Evolutionary conservation across 495 filamentous ascomycete species (phyloP).

Genomic region (Polyplosphaeria fusca): DNA sequence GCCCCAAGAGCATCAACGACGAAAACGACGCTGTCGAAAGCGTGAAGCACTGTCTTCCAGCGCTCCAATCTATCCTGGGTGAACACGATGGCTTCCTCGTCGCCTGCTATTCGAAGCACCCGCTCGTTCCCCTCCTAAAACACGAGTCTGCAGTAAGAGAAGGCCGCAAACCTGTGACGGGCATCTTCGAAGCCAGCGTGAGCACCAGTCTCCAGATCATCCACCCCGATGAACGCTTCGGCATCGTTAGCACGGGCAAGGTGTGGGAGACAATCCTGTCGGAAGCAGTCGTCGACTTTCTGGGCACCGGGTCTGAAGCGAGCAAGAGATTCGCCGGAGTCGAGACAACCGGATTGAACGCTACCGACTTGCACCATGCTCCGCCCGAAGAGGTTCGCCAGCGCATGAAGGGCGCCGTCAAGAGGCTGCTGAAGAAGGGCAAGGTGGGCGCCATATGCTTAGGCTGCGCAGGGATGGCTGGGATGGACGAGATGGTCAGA

Average conservation of each 20-base stretch:
- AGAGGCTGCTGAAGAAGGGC: constrained; percentile 56
- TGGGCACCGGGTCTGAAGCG: constrained; percentile 42
- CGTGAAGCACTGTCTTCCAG: constrained; percentile 53
- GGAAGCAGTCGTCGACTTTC: constrained; percentile 55
- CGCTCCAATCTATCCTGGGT: constrained; percentile 51
- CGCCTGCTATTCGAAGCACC: constrained; percentile 86
- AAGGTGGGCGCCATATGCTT: constrained; percentile 65
- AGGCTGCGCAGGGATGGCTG: constrained; percentile 90
- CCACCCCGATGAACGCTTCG: constrained; percentile 60
- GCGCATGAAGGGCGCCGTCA: constrained; percentile 63
- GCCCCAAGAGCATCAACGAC: constrained; percentile 64
- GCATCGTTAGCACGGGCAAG: constrained; percentile 84
- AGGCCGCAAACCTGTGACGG: constrained; percentile 60
- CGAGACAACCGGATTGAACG: constrained; percentile 77
- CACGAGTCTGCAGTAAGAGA: constrained; percentile 28
- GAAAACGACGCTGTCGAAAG: constrained; percentile 53
- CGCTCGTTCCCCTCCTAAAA: constrained; percentile 64
- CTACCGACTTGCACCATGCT: constrained; percentile 72
- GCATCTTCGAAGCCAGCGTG: constrained; percentile 84
- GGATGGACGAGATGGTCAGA: constrained; percentile 76
- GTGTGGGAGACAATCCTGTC: constrained; percentile 74
- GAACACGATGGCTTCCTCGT: constrained; percentile 74
- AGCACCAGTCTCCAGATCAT: constrained; percentile 53
- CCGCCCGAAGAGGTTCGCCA: constrained; percentile 58
- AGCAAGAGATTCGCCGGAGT: constrained; percentile 66